Percentiles rank a stretch among this genome's conserved stretches.
Conservation (phyloP, 2,329 filamentous ascomycete species). For the Fusarium coicis region DNA sequence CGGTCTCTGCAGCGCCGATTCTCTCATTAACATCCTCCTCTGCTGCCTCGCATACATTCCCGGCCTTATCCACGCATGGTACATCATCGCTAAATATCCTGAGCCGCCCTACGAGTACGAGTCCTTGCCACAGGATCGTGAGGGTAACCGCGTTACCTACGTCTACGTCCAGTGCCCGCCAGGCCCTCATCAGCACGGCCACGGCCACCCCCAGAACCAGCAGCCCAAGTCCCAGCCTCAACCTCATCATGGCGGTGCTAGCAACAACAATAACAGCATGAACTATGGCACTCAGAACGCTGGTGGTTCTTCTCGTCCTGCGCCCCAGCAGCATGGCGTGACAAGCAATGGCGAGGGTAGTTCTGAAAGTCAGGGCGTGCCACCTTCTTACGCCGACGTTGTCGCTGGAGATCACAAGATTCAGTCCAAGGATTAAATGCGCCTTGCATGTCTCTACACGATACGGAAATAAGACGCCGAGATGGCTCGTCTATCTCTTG, state of each 20-base stretch:
- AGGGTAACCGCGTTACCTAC: constrained; percentile 74
- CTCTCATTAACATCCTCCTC: constrained; percentile 93
- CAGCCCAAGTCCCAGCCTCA: constrained; percentile 45
- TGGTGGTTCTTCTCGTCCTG: constrained; percentile 39
- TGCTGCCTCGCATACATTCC: constrained; percentile 83
- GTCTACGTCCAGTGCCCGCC: constrained; percentile 73
- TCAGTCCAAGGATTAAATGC: constrained; percentile 61
- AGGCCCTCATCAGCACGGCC: constrained; percentile 50
- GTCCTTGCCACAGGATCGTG: constrained; percentile 65
- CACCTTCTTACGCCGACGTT: constrained; percentile 90
- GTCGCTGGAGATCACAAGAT: constrained; percentile 92
- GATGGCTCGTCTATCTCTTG: background rate
- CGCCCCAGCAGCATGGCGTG: constrained; percentile 48
- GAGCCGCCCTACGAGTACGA: constrained; percentile 80
- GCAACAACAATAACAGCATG: constrained; percentile 39
- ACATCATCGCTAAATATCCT: constrained; percentile 93
- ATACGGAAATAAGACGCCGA: background rate
- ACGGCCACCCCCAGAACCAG: constrained; percentile 30
- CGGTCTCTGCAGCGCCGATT: constrained; percentile 92
- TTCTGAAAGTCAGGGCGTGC: constrained; percentile 60
- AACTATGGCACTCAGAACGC: constrained; percentile 59
- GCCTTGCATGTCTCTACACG: background rate
- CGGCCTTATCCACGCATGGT: constrained; percentile 95
- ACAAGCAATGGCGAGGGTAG: constrained; percentile 54
- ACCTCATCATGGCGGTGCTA: constrained; percentile 44